Evolutionary conservation across 2,329 filamentous ascomycete species (phyloP).

Genomic region (Bertia moriformis): DNA sequence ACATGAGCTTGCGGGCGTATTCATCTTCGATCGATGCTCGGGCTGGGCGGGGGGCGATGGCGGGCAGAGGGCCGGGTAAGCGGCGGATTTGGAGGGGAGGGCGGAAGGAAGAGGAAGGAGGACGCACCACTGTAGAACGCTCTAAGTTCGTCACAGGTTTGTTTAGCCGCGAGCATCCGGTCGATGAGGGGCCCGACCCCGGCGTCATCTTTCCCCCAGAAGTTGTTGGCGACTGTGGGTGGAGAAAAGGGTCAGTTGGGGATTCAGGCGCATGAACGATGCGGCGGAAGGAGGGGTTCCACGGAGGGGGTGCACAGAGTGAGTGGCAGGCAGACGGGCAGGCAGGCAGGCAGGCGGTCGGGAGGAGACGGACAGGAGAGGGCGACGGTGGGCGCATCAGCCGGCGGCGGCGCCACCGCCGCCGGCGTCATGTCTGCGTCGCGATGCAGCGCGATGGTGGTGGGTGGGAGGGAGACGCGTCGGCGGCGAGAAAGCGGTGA

Average conservation of each 20-base stretch:
- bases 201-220: slow-evolving; percentile 61
- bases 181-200: slow-evolving; percentile 53
- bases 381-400: neutral
- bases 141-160: slow-evolving; percentile 53
- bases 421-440: too few relatives aligned
- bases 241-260: too few relatives aligned
- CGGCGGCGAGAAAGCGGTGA: too few relatives aligned
- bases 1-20: slow-evolving; percentile 77
- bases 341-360: neutral
- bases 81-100: too few relatives aligned
- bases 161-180: slow-evolving; percentile 55
- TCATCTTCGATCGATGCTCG: slow-evolving; percentile 93
- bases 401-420: too few relatives aligned
- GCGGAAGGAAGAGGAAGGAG: neutral
- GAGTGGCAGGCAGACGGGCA: too few relatives aligned
- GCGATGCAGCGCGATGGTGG: too few relatives aligned
- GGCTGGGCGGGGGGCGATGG: slow-evolving; percentile 44
- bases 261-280: too few relatives aligned
- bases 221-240: slow-evolving; percentile 54
- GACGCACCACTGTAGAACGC: slow-evolving; percentile 43
- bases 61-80: too few relatives aligned
- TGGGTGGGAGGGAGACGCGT: too few relatives aligned
- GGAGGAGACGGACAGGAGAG: neutral
- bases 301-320: too few relatives aligned
- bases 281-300: too few relatives aligned